Evolutionary conservation across 1,284 basidiomycete species (phyloP).

Genomic region (Cryptococcus deneoformans): DNA sequence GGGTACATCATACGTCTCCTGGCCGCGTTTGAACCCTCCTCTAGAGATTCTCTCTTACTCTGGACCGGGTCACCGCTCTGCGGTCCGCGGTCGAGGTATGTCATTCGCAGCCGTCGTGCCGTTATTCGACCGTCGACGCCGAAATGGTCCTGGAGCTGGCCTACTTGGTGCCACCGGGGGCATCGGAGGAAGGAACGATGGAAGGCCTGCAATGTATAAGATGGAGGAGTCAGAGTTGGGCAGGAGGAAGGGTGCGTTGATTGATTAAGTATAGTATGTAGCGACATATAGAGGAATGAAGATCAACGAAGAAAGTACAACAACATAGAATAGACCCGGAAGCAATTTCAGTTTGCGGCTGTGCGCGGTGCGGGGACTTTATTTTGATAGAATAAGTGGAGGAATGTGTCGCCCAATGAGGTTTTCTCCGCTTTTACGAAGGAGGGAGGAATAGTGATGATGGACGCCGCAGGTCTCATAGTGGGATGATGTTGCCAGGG

Average conservation of each 20-base stretch:
- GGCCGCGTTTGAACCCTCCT: constrained; percentile 86
- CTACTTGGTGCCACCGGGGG: not conserved
- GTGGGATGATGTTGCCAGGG: no score
- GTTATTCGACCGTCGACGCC: constrained; percentile 28
- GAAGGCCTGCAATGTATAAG: constrained; percentile 13
- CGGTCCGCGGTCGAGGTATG: constrained; percentile 69
- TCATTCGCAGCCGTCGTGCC: constrained; percentile 47
- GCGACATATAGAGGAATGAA: no score
- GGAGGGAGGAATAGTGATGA: no score
- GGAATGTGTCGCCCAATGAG: no score
- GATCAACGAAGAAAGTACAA: no score
- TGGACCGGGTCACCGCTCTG: constrained; percentile 80
- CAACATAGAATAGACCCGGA: no score
- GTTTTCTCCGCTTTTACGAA: no score
- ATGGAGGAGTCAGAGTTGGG: constrained; percentile 45
- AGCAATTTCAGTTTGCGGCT: no score
- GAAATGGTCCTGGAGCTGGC: constrained; percentile 11
- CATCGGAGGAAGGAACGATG: constrained; percentile 1
- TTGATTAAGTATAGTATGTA: constrained; percentile 27
- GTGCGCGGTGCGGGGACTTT: no score
- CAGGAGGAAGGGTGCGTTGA: constrained; percentile 49
- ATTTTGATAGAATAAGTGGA: no score
- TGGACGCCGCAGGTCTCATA: no score
- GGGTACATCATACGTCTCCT: constrained; percentile 72
- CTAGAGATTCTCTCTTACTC: constrained; percentile 81